Percentiles rank a stretch among this genome's conserved stretches.
Evolutionary conservation across 805 yeast genomes (phyloP).

Genomic region (Starmerella sp.): DNA sequence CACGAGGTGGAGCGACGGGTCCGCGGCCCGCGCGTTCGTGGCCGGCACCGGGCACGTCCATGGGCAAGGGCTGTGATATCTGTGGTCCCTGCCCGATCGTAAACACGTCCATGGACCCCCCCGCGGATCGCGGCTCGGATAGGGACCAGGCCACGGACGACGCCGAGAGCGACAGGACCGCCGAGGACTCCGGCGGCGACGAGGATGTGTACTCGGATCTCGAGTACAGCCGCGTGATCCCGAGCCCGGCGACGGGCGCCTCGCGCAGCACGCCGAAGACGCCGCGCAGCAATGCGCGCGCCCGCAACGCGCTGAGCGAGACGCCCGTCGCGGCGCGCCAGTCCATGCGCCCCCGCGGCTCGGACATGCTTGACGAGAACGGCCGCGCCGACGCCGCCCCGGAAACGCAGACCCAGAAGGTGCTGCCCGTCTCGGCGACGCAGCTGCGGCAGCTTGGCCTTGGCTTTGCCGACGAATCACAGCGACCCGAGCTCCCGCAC

Average conservation of each 20-base stretch:
- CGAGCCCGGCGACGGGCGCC: constrained; percentile 3
- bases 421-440: background rate
- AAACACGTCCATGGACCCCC: background rate
- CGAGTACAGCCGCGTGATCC: constrained; percentile 14
- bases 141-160: background rate
- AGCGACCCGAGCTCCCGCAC: background rate
- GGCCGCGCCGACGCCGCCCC: background rate
- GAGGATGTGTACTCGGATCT: constrained; percentile 12
- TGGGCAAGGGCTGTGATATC: background rate
- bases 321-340: background rate
- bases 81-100: background rate
- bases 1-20: no score
- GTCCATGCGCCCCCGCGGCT: background rate
- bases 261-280: constrained; percentile 10
- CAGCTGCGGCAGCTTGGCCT: constrained; percentile 1
- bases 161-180: constrained; percentile 2
- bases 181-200: constrained; percentile 10
- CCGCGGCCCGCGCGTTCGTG: no score
- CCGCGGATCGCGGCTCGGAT: background rate
- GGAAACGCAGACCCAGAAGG: constrained; percentile 1
- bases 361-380: background rate
- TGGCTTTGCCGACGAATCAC: background rate
- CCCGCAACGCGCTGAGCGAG: background rate
- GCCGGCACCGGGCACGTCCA: no score
- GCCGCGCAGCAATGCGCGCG: background rate